phyloP scores from a whole-genome alignment of 2,329 filamentous ascomycete genomes.

The Penicillium sp. region DNA sequence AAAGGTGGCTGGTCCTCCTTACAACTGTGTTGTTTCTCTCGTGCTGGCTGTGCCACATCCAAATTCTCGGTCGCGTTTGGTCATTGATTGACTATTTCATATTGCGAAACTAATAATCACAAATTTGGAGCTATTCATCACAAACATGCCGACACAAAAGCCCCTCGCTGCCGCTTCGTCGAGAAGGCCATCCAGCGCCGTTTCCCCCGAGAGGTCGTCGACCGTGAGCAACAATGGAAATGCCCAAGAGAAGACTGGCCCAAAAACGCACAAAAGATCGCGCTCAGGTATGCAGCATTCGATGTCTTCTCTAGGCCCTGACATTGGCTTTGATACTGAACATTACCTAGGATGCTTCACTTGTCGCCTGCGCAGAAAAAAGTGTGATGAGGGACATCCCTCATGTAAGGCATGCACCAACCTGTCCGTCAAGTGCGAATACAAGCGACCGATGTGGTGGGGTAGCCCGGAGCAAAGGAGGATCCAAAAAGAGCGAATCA shows the following conservation, averaged over 20 bases:
- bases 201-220: background rate
- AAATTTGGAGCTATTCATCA: background rate
- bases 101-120: background rate
- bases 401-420: slow-evolving; percentile 65
- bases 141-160: slow-evolving; percentile 1
- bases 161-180: background rate
- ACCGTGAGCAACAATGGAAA: background rate
- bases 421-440: slow-evolving; percentile 87
- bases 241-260: background rate
- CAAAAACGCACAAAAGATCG: background rate
- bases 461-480: slow-evolving; percentile 84
- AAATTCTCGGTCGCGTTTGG: slow-evolving; percentile 4
- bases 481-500: slow-evolving; percentile 91
- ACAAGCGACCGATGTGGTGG: slow-evolving; percentile 98
- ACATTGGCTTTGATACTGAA: background rate
- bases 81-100: background rate
- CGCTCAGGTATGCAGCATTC: slow-evolving; percentile 5
- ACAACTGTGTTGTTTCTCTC: slow-evolving; percentile 17
- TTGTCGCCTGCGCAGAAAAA: slow-evolving; percentile 67
- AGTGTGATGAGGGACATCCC: slow-evolving; percentile 69
- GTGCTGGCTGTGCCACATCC: slow-evolving; percentile 9
- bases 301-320: background rate
- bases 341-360: slow-evolving; percentile 62
- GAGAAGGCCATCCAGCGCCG: background rate
- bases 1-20: slow-evolving; percentile 16